phyloP scores from a whole-genome alignment of 257 asterid genomes.

The Lithospermum erythrorhizon region DNA sequence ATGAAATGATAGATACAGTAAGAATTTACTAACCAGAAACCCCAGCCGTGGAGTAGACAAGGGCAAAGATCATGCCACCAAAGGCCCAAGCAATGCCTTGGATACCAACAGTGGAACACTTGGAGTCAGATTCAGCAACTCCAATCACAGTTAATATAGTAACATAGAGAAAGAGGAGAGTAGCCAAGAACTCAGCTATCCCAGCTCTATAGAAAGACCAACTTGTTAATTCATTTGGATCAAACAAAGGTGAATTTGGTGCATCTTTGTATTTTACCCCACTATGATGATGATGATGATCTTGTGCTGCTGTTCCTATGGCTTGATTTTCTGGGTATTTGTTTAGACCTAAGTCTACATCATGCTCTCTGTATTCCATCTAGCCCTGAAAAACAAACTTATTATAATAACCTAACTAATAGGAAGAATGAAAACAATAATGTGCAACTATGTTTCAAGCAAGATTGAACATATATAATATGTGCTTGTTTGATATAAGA shows the following conservation, averaged over 20 bases:
- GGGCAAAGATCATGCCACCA: not conserved
- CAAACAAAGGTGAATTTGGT: not conserved
- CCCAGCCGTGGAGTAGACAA: not conserved
- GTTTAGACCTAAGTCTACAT: not conserved
- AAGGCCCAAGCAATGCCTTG: not conserved
- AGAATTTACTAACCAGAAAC: not conserved
- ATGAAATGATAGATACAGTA: no score
- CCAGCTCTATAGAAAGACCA: not conserved
- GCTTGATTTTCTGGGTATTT: not conserved
- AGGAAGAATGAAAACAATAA: no score
- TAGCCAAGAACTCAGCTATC: not conserved
- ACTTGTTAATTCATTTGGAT: not conserved
- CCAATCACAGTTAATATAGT: not conserved
- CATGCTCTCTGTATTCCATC: not conserved
- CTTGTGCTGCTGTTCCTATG: not conserved
- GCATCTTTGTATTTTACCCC: not conserved
- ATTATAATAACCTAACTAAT: no score
- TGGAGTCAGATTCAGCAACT: not conserved
- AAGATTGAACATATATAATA: no score
- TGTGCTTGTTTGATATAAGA: no score
- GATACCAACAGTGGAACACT: not conserved
- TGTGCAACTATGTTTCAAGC: no score
- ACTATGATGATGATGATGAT: not conserved
- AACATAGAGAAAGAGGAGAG: not conserved
- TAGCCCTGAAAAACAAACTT: no score